Conservation (phyloP, 164 flowering plant genomes). For the Kingdonia uniflora region DNA sequence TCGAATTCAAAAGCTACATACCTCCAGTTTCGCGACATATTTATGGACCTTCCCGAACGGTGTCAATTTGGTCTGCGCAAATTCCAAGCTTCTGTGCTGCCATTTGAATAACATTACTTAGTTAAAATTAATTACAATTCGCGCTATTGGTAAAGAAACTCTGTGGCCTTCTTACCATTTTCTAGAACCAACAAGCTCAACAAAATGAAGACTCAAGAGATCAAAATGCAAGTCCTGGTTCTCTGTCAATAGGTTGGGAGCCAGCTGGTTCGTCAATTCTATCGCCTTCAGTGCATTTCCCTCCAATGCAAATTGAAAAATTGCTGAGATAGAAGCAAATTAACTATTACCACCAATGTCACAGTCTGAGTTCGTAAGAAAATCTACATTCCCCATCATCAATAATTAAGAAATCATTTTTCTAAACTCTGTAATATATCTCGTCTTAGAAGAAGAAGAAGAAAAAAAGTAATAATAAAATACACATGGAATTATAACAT, state of each 20-base stretch:
- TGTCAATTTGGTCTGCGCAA: constrained; percentile 69
- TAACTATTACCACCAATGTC: too few species aligned
- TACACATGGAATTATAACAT: too few species aligned
- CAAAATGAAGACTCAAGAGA: constrained; percentile 92
- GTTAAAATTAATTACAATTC: constrained; percentile 1
- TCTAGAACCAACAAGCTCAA: constrained; percentile 66
- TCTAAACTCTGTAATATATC: too few species aligned
- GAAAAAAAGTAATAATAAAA: too few species aligned
- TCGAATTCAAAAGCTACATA: constrained; percentile 21
- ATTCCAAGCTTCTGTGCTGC: constrained; percentile 95
- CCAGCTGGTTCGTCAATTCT: constrained; percentile 72
- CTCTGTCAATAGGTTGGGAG: constrained; percentile 56
- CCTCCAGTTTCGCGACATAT: constrained; percentile 78
- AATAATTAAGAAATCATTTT: too few species aligned
- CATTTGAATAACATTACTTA: constrained; percentile 18
- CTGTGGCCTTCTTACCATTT: constrained; percentile 47
- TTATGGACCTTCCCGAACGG: constrained; percentile 75
- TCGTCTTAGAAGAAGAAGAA: too few species aligned
- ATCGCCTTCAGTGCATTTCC: constrained; percentile 84
- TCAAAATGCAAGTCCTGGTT: constrained; percentile 88
- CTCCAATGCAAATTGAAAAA: constrained; percentile 56
- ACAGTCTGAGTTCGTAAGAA: too few species aligned
- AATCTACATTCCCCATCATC: too few species aligned
- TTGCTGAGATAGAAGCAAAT: constrained; percentile 32
- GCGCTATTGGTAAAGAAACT: neutral